Conservation (phyloP, 1,139 yeast genomes). For the Suhomyces coccinellae region DNA sequence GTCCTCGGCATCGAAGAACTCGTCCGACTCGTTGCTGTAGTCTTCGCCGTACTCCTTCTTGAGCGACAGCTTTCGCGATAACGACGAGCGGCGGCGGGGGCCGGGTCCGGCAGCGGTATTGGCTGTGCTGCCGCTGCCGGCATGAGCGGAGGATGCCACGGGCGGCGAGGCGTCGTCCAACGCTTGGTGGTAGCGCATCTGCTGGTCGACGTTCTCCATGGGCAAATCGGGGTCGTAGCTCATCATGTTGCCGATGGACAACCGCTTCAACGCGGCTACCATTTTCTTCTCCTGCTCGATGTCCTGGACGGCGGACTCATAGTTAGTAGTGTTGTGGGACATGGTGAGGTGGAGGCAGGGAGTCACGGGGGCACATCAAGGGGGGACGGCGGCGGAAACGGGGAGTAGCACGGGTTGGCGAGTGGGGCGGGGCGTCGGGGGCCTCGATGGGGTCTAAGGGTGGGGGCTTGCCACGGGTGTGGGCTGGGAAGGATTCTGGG, state of each 20-base stretch:
- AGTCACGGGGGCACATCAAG: not conserved
- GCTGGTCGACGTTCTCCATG: conserved; percentile 35
- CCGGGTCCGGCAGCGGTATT: conserved; percentile 1
- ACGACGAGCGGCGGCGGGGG: conserved; percentile 10
- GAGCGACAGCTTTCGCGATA: conserved; percentile 14
- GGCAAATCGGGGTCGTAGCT: conserved; percentile 60
- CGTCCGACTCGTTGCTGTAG: conserved; percentile 19
- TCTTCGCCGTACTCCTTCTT: conserved; percentile 10
- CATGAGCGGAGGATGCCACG: conserved; percentile 2
- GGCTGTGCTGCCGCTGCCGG: conserved; percentile 2
- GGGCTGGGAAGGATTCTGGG: no score
- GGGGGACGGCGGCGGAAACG: not conserved
- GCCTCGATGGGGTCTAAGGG: not conserved
- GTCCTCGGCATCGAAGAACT: conserved; percentile 27
- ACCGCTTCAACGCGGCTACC: conserved; percentile 58
- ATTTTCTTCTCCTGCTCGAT: conserved; percentile 58
- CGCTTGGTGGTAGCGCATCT: conserved; percentile 8
- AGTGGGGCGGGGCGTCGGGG: not conserved
- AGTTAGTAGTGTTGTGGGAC: conserved; percentile 9
- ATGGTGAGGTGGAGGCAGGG: not conserved
- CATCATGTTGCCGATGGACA: conserved; percentile 55
- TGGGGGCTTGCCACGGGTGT: no score
- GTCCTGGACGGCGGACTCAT: conserved; percentile 47
- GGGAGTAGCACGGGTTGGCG: not conserved
- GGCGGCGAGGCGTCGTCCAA: conserved; percentile 6